Percentiles rank a stretch among this genome's conserved stretches.
Conservation (phyloP, 352 stramenopile species). For the Pythium biforme region DNA sequence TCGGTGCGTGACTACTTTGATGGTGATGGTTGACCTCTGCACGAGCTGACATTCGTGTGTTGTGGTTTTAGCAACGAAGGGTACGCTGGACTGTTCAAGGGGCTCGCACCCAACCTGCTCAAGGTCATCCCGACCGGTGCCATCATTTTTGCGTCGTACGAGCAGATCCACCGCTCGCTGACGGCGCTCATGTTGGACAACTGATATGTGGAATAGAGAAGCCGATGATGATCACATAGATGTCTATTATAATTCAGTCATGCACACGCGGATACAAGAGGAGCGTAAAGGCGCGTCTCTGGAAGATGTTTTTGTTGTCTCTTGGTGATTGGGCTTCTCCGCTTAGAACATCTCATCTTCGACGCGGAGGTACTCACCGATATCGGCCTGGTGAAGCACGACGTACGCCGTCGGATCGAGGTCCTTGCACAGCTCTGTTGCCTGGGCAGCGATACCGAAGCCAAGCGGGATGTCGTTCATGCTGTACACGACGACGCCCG, state of each 20-base stretch:
- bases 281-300: neutral
- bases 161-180: slow-evolving; percentile 71
- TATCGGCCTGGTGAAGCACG: slow-evolving; percentile 98
- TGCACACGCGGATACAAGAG: slow-evolving; percentile 6
- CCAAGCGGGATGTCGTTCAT: slow-evolving; percentile 98
- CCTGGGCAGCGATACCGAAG: slow-evolving; percentile 97
- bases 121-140: slow-evolving; percentile 96
- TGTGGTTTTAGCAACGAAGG: slow-evolving; percentile 80
- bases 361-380: slow-evolving; percentile 98
- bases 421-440: slow-evolving; percentile 94
- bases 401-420: slow-evolving; percentile 96
- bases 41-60: no score
- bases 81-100: slow-evolving; percentile 93
- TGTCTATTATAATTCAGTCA: slow-evolving; percentile 25
- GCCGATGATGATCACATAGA: slow-evolving; percentile 5
- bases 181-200: slow-evolving; percentile 22
- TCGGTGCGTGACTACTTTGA: no score
- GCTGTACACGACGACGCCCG: slow-evolving; percentile 97
- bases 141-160: slow-evolving; percentile 92
- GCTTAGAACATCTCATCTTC: slow-evolving; percentile 98
- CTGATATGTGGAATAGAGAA: slow-evolving; percentile 10
- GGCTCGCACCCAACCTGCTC: slow-evolving; percentile 93
- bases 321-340: neutral
- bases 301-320: neutral
- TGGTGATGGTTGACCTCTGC: no score